Evolutionary conservation across 2,329 filamentous ascomycete genomes (phyloP).

Genomic region (Fusarium nisikadoi): DNA sequence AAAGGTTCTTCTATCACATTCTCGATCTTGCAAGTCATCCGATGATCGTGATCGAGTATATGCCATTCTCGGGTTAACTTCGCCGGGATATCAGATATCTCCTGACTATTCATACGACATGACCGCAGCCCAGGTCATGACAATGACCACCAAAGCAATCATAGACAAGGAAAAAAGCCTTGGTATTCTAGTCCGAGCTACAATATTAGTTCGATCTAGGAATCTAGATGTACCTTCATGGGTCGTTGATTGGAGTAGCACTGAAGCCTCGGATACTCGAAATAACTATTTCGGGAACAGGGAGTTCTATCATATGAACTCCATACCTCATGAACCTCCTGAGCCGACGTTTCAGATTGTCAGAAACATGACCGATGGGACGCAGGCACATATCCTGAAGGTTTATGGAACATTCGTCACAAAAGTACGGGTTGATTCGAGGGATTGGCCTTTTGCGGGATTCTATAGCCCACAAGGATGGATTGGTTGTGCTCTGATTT

Average conservation of each 20-base stretch:
- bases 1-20: neutral
- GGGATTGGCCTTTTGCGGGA: rapidly evolving
- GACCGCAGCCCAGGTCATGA: rapidly evolving
- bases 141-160: neutral
- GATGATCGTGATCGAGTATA: neutral
- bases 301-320: rapidly evolving
- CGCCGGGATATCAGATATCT: rapidly evolving
- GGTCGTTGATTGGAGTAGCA: neutral
- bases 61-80: rapidly evolving
- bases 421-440: rapidly evolving
- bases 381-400: rapidly evolving
- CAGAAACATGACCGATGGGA: too few relatives aligned
- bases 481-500: rapidly evolving
- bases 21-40: rapidly evolving
- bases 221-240: neutral
- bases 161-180: rapidly evolving
- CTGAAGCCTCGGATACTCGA: rapidly evolving
- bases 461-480: neutral
- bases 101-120: rapidly evolving
- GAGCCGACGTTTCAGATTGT: too few relatives aligned
- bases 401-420: neutral
- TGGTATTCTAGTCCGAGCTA: rapidly evolving
- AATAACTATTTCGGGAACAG: neutral
- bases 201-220: rapidly evolving
- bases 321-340: neutral